These are phyloP conservation scores for Primulina eburnea DNA, from an alignment of 257 asterid genomes.

Conservation along the genomic window DNA sequence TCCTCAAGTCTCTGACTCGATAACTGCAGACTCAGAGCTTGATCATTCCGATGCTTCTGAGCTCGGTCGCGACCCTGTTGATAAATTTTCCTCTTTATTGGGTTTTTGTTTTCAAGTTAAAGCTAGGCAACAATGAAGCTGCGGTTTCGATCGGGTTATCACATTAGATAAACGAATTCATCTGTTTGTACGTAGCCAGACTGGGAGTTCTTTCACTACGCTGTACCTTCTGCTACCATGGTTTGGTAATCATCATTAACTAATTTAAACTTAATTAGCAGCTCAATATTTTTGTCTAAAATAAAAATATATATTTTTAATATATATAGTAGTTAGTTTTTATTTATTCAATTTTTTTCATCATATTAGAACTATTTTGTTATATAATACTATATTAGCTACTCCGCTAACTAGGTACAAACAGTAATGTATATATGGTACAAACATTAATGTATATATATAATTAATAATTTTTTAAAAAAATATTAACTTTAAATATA, in stretches of 20 bases:
- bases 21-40: slow-evolving; percentile 27
- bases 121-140: slow-evolving; percentile 28
- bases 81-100: slow-evolving; percentile 29
- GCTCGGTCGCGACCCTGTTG: slow-evolving; percentile 14
- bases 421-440: no score
- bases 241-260: slow-evolving; percentile 21
- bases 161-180: slow-evolving; percentile 22
- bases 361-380: no score
- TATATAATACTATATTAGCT: no score
- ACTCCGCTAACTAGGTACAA: no score
- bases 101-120: slow-evolving; percentile 25
- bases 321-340: no score
- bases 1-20: slow-evolving; percentile 26
- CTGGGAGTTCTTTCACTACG: slow-evolving; percentile 28
- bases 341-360: no score
- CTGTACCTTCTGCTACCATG: slow-evolving; percentile 32
- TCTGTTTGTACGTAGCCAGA: slow-evolving; percentile 5
- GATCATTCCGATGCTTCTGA: slow-evolving; percentile 28
- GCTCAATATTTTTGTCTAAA: no score
- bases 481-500: no score
- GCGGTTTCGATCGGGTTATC: slow-evolving; percentile 30
- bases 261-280: no score
- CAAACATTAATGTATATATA: no score
- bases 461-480: no score
- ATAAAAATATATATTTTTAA: no score